Evolutionary conservation across 441 rosid genomes (phyloP).

Genomic region (Kokia cookei): DNA sequence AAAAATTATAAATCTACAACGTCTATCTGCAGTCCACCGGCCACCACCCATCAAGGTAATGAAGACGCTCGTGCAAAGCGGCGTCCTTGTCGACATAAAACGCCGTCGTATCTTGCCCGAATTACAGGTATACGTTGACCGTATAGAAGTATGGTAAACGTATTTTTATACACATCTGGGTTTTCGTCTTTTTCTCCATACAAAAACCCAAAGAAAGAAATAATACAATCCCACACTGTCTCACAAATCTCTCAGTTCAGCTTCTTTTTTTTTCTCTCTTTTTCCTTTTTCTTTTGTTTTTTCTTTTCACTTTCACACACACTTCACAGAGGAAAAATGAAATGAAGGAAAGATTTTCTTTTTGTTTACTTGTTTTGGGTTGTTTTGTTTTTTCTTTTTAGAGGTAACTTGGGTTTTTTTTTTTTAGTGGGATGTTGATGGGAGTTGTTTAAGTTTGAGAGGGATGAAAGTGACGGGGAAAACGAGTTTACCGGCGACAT

Average conservation of each 20-base stretch:
- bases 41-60: not conserved
- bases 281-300: not conserved
- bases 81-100: not conserved
- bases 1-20: not conserved
- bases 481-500: constrained; percentile 35
- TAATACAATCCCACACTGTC: not conserved
- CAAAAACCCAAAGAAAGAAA: not conserved
- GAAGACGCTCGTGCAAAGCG: constrained; percentile 1
- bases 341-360: not conserved
- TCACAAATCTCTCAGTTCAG: not conserved
- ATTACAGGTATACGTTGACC: not conserved
- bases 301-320: not conserved
- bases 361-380: not conserved
- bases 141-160: not conserved
- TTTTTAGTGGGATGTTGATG: not conserved
- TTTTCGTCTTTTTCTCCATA: constrained; percentile 2
- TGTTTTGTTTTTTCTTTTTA: not conserved
- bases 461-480: constrained; percentile 45
- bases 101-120: not conserved
- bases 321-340: not conserved
- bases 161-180: not conserved
- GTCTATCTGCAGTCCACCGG: constrained; percentile 8
- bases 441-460: constrained; percentile 17
- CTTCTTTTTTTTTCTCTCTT: not conserved
- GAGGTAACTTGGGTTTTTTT: not conserved